Base-by-base conservation (phyloP, 2,329 filamentous ascomycete species). In the Pestalotiopsis sp. region DNA sequence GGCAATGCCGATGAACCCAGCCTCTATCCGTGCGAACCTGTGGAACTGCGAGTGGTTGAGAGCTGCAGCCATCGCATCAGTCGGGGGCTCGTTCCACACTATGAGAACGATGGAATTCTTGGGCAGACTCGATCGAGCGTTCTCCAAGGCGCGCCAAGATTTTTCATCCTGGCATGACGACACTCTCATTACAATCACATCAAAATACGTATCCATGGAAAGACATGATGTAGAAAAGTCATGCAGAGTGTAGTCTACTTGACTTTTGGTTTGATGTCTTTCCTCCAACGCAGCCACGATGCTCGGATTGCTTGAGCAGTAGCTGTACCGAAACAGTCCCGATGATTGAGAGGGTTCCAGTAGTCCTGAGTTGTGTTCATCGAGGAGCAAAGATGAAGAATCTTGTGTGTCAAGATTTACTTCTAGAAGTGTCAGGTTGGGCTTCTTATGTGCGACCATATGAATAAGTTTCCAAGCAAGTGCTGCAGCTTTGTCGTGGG, bases 391-490 rank as follows among this genome's bases (percentile, higher is more conserved):
- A 41, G 70, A 73, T 4, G 75, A 73, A 2, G 65, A 41, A 31
- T 78, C 76, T 1, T 5, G 58, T 2, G 65, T 9, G 49, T 72
- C 70, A 7, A 79, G 64, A 25, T 75, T 76, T 3, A 81, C 49
- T 66, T 83, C 80, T 0, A 82, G 58, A 12, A 82, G 75, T 1
- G 68, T 75, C 2, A 80, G 72, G 1, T 61, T 52, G 1, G 81
- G 80, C 25, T 74, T 80, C 67, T 78, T 79, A 68, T 82, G 78
- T 0, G 75, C 78, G 0, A 81, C 66, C 0, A 81, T 68, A 62
- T 82, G 77, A 5, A 83, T 66, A 1, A 80, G 49, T n/a, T 56
- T 56, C 49, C 49, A 17, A 14, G 49, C 49, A 17, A 56, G 7
- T 14, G 17, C 49, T 17, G 11, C 7, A 14, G 49, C 14, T 56